Base-by-base conservation (phyloP, 352 stramenopile species). In the Globisporangium perplexum region DNA sequence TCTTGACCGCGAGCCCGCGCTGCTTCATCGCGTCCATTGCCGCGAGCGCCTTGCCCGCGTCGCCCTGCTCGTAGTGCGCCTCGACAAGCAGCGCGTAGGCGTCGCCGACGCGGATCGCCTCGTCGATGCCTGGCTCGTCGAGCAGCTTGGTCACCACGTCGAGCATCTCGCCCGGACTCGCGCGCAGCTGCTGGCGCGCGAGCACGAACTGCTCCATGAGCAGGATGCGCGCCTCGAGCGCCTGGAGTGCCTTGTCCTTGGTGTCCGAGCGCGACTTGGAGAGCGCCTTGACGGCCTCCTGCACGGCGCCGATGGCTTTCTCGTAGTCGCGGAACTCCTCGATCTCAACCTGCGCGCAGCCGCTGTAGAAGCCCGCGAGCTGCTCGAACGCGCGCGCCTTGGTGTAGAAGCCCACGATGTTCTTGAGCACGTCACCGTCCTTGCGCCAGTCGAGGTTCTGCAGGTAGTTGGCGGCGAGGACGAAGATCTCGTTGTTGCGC, bases 271-370 rank as follows among this genome's bases (percentile, higher is more conserved):
- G 79, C 55, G 82, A 78, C 56, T 96, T 98, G 39, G 66, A 62
- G 14, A 96, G 62, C 41, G 94, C 82, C 51, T 97, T 95, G 24
- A 77, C 61, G 17, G 94, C 90, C 61, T 98, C 88, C 45, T 95
- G 89, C 8, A 98, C 66, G 3, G 89, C 89, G 1, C 73, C 74
- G 30, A 97, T 57, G 4, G 93, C 90, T 61, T 98, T 98, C 1
- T 95, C 86, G 49, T 98, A 98, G 69, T 98, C 82, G n/a, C 89
- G 72, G 53, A 88, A 97, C 51, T 98, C 89, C 53, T 98, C 89
- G 36, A 98, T 96, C 61, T 98, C 93, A 14, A 86, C 72, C 50
- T 97, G 85, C 1, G 93, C 89, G 62, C 91, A 98, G 10, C 78
- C 75, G 46, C 93, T 81, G 63, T 97, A 98, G 50, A 98, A 98